A percentile compares a stretch with the other conserved stretches of the same genome.
Conservation (phyloP, 1,284 basidiomycete species). For the Tetrapyrgos nigripes region DNA sequence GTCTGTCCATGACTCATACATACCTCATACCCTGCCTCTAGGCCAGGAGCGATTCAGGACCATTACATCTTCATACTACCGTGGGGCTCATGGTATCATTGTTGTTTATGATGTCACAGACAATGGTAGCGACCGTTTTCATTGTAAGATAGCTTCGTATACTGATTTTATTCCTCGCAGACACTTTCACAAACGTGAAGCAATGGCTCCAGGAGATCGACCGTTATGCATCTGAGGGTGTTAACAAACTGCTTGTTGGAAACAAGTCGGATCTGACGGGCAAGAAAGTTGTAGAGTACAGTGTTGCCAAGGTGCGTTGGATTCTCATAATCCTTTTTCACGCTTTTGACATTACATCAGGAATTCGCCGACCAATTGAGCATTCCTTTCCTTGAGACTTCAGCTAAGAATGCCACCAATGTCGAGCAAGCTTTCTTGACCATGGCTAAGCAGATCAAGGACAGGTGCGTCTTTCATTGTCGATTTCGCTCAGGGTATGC, state of each 20-base stretch:
- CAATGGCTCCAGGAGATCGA: slow-evolving; percentile 99
- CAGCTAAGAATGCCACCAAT: slow-evolving; percentile 98
- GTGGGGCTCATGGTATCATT: slow-evolving; percentile 96
- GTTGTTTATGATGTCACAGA: slow-evolving; percentile 99
- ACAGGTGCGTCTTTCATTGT: slow-evolving; percentile 76
- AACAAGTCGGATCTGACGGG: slow-evolving; percentile 98
- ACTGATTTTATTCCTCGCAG: slow-evolving; percentile 44
- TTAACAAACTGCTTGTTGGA: slow-evolving; percentile 97
- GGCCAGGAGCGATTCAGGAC: slow-evolving; percentile 98
- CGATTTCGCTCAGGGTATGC: neutral
- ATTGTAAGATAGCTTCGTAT: slow-evolving; percentile 15
- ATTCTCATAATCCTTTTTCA: neutral
- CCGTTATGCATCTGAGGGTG: slow-evolving; percentile 98
- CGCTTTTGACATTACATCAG: slow-evolving; percentile 42
- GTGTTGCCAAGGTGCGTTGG: slow-evolving; percentile 85
- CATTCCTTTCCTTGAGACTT: slow-evolving; percentile 98
- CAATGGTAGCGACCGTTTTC: slow-evolving; percentile 64
- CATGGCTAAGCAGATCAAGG: slow-evolving; percentile 99
- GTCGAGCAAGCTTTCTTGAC: slow-evolving; percentile 99
- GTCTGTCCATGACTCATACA: slow-evolving; percentile 1
- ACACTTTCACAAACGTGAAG: slow-evolving; percentile 98
- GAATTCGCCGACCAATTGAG: slow-evolving; percentile 96
- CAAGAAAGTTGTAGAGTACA: slow-evolving; percentile 99
- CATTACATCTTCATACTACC: slow-evolving; percentile 97
- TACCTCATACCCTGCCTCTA: slow-evolving; percentile 32